These are phyloP conservation scores for Gynandropsis gynandra DNA, from an alignment of 345 rosid species.

Conservation along the genomic window DNA sequence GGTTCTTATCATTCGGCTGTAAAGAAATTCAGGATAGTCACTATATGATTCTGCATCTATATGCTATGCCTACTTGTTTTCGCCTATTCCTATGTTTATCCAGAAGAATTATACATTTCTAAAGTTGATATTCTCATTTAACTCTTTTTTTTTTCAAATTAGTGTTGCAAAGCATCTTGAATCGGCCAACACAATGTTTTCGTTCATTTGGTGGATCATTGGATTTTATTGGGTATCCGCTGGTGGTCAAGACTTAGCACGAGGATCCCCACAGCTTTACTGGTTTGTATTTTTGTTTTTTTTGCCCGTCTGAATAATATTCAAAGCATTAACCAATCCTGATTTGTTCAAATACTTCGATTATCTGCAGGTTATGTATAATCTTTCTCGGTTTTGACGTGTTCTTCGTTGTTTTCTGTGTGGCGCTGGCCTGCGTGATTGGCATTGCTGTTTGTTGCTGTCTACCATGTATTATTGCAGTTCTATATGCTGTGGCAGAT, in stretches of 20 bases:
- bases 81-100: neutral
- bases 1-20: too few species aligned
- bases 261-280: conserved; percentile 68
- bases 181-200: conserved; percentile 96
- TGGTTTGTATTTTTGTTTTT: conserved; percentile 55
- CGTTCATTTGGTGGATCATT: conserved; percentile 98
- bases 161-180: conserved; percentile 86
- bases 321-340: neutral
- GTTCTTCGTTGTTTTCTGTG: conserved; percentile 92
- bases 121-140: conserved; percentile 3
- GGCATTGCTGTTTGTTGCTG: conserved; percentile 99
- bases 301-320: conserved; percentile 8
- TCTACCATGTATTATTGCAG: conserved; percentile 95
- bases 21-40: neutral
- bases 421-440: conserved; percentile 89
- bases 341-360: conserved; percentile 12
- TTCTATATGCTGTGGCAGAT: conserved; percentile 88
- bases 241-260: conserved; percentile 71
- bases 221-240: conserved; percentile 99
- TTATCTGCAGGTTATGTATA: conserved; percentile 78
- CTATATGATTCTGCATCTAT: conserved; percentile 1
- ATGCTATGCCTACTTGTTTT: conserved; percentile 1
- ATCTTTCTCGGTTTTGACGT: conserved; percentile 94
- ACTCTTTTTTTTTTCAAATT: conserved; percentile 22
- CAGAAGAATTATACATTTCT: neutral